A percentile compares a stretch with the other conserved stretches of the same genome.
Conservation (phyloP, 441 rosid species). For the Bruguiera hainesii region DNA sequence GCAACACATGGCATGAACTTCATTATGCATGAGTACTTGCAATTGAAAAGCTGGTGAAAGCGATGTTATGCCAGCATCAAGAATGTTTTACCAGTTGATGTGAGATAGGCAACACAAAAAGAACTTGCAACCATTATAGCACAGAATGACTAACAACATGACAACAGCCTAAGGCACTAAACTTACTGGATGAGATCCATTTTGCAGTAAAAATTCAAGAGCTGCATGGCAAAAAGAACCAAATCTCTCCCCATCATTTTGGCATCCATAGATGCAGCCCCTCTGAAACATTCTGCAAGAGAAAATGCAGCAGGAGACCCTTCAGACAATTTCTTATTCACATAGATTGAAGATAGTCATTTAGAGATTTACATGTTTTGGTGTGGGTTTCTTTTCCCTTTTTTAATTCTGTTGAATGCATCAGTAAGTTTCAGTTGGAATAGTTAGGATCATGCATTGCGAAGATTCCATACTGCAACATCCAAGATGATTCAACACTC, state of each 20-base stretch:
- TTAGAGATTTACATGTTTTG: not conserved
- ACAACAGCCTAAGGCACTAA: slow-evolving; percentile 10
- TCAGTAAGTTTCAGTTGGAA: not conserved
- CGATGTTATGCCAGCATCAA: not conserved
- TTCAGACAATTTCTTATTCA: slow-evolving; percentile 3
- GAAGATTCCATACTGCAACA: not conserved
- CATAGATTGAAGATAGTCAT: not conserved
- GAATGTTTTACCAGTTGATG: not conserved
- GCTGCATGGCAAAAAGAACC: slow-evolving; percentile 97
- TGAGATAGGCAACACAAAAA: not conserved
- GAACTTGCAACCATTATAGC: not conserved
- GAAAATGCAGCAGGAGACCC: slow-evolving; percentile 14
- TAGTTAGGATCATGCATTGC: not conserved
- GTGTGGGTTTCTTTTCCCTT: not conserved
- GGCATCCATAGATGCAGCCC: slow-evolving; percentile 80
- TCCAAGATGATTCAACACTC: not conserved
- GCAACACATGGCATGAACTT: not conserved
- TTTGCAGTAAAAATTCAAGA: slow-evolving; percentile 85
- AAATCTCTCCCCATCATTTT: slow-evolving; percentile 82
- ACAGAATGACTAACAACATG: slow-evolving; percentile 2
- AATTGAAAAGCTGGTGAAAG: not conserved
- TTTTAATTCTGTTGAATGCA: not conserved
- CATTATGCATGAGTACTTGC: not conserved
- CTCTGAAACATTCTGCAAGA: slow-evolving; percentile 57
- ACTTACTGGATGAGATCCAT: slow-evolving; percentile 89